phyloP scores from a whole-genome alignment of 305 asterid species.

The Salvia sclarea region DNA sequence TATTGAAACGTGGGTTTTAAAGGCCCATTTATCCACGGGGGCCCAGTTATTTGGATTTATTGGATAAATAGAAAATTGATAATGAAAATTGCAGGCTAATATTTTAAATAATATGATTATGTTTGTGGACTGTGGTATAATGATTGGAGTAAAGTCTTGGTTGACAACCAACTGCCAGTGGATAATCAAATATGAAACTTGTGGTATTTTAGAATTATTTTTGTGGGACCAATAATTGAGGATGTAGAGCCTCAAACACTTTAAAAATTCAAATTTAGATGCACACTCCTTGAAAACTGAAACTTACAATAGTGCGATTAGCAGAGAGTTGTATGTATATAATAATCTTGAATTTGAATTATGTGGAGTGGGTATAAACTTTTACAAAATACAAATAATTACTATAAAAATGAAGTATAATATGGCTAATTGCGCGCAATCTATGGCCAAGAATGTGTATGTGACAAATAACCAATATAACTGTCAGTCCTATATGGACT shows the following conservation, averaged over 20 bases:
- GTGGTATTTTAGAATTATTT: conserved; percentile 17
- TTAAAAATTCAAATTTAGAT: too few species aligned
- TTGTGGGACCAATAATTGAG: conserved; percentile 35
- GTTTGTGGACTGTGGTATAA: conserved; percentile 4
- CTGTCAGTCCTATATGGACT: conserved; percentile 33
- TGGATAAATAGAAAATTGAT: neutral
- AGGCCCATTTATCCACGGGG: conserved; percentile 42
- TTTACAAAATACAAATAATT: neutral
- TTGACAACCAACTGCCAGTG: conserved; percentile 44
- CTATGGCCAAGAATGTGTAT: conserved; percentile 29
- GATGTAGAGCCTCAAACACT: too few species aligned
- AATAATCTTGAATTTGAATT: neutral
- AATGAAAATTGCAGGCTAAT: conserved; percentile 2
- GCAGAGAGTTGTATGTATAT: too few species aligned
- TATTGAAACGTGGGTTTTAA: conserved; percentile 21
- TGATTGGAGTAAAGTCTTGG: conserved; percentile 33
- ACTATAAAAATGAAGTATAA: neutral
- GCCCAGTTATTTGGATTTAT: conserved; percentile 10
- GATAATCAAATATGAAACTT: neutral
- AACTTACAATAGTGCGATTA: too few species aligned
- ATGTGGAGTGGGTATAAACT: neutral
- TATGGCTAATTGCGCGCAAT: neutral
- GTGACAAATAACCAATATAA: conserved; percentile 49
- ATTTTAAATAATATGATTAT: conserved; percentile 14
- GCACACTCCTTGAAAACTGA: too few species aligned